These are phyloP conservation scores for Ophiostoma himal-ulmi DNA, from an alignment of 2,329 filamentous ascomycete genomes.

Conservation along the genomic window DNA sequence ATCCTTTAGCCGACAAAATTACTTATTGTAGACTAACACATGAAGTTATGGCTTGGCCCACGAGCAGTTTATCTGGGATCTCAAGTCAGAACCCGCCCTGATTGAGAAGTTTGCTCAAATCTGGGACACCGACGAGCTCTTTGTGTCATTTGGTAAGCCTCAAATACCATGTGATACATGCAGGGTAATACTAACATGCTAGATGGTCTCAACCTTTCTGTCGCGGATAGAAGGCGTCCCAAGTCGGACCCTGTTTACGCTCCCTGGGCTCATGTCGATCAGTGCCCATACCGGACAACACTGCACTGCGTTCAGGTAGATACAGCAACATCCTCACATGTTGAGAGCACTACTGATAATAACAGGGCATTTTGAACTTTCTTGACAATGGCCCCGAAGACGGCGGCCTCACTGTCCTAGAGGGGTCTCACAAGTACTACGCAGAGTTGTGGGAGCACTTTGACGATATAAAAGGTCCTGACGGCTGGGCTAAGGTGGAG, in stretches of 20 bases:
- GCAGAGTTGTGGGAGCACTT: slow-evolving; percentile 13
- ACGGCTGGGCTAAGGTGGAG: not conserved
- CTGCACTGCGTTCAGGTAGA: slow-evolving; percentile 15
- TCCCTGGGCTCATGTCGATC: slow-evolving; percentile 15
- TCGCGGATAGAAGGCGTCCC: slow-evolving; percentile 5
- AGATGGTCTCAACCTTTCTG: slow-evolving; percentile 15
- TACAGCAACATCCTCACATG: not conserved
- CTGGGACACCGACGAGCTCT: slow-evolving; percentile 10
- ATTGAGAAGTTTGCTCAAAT: slow-evolving; percentile 7
- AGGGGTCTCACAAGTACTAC: slow-evolving; percentile 8
- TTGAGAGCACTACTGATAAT: not conserved
- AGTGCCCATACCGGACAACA: not conserved
- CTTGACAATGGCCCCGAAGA: slow-evolving; percentile 12
- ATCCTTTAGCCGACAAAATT: not conserved
- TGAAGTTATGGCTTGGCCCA: slow-evolving; percentile 11
- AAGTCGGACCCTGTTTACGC: slow-evolving; percentile 10
- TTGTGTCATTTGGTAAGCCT: slow-evolving; percentile 2
- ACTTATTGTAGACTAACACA: not conserved
- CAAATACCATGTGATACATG: not conserved
- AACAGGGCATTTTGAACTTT: slow-evolving; percentile 5
- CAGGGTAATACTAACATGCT: not conserved
- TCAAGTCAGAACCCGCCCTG: slow-evolving; percentile 8
- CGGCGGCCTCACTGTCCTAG: slow-evolving; percentile 14
- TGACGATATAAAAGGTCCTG: not conserved
- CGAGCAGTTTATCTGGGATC: slow-evolving; percentile 17